A percentile compares a stretch with the other conserved stretches of the same genome.
Evolutionary conservation across 768 basidiomycete species (phyloP).

Genomic region (Scleroderma bovista): DNA sequence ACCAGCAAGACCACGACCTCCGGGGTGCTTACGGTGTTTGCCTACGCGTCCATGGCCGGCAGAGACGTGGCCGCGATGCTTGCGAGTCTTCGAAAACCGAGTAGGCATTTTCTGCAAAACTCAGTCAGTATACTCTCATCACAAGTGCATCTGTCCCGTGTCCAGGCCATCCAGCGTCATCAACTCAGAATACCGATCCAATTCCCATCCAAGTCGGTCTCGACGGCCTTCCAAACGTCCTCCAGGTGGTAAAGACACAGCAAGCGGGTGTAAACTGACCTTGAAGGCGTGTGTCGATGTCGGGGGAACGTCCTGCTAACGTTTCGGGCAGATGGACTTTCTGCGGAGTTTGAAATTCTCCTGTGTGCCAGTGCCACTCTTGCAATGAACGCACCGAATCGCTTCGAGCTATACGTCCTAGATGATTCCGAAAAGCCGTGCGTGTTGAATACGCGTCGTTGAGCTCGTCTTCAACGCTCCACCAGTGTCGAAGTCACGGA

Average conservation of each 20-base stretch:
- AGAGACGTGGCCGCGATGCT: conserved; percentile 98
- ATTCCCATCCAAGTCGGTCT: conserved; percentile 13
- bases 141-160: conserved; percentile 28
- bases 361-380: conserved; percentile 19
- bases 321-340: conserved; percentile 2
- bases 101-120: conserved; percentile 76
- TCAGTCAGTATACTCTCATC: conserved; percentile 14
- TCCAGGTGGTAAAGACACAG: conserved; percentile 12
- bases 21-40: conserved; percentile 99
- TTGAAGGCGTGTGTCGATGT: conserved; percentile 53
- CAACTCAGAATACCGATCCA: conserved; percentile 21
- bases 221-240: conserved; percentile 4
- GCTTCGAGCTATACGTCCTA: conserved; percentile 86
- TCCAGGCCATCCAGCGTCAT: conserved; percentile 49
- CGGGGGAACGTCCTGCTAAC: conserved; percentile 23
- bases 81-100: conserved; percentile 94
- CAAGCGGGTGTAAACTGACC: conserved; percentile 46
- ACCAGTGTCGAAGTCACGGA: conserved; percentile 85
- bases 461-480: conserved; percentile 3
- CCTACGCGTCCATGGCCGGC: conserved; percentile 99
- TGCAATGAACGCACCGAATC: conserved; percentile 89
- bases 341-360: conserved; percentile 23
- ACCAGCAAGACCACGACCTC: conserved; percentile 99
- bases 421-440: conserved; percentile 93
- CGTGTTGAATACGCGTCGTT: conserved; percentile 32